These are phyloP conservation scores for Monosporascus sp. DNA, from an alignment of 2,329 filamentous ascomycete genomes.

Conservation along the genomic window DNA sequence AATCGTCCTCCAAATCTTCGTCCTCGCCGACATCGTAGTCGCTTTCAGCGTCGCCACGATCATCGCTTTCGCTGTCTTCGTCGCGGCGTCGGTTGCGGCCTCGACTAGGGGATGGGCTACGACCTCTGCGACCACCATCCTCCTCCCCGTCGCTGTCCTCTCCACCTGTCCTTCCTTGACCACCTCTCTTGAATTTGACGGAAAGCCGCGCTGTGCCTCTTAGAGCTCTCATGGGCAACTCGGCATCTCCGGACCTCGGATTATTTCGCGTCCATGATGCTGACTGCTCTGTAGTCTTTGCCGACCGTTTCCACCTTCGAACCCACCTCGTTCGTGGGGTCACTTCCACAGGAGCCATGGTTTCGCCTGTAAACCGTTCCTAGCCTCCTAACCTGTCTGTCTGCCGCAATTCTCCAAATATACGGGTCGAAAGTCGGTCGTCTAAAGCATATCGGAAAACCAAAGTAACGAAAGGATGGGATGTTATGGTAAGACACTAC, in stretches of 20 bases:
- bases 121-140: not conserved
- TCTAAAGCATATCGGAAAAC: constrained; percentile 1
- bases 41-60: constrained; percentile 2
- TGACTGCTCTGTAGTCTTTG: constrained; percentile 9
- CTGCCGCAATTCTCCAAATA: constrained; percentile 1
- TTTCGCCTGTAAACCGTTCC: constrained; percentile 7
- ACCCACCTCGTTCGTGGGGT: constrained; percentile 10
- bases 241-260: constrained; percentile 5
- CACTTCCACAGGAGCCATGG: constrained; percentile 19
- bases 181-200: not conserved
- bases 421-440: not conserved
- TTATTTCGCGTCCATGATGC: constrained; percentile 7
- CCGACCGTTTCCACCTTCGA: constrained; percentile 10
- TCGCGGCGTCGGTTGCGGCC: not conserved
- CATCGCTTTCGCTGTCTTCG: constrained; percentile 4
- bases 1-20: not conserved
- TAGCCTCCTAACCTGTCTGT: not conserved
- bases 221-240: not conserved
- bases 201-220: constrained; percentile 1
- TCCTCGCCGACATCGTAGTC: not conserved
- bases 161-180: not conserved
- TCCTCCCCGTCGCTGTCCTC: not conserved
- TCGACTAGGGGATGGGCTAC: not conserved
- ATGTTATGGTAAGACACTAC: not conserved
- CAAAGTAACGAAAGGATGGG: not conserved